Conservation (phyloP, 1,284 basidiomycete species). For the Marasmius fiardii region DNA sequence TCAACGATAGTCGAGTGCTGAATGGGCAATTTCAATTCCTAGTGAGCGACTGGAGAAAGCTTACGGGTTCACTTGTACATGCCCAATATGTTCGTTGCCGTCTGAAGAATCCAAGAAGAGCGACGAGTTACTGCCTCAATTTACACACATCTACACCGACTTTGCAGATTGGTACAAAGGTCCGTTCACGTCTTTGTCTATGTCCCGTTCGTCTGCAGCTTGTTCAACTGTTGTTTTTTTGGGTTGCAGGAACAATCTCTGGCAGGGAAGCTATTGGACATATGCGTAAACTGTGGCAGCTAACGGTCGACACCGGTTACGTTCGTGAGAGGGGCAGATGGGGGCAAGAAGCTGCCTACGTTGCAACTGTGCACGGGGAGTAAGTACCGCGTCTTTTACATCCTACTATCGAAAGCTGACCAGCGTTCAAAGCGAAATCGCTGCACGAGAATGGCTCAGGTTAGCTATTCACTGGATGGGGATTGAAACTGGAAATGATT, state of each 20-base stretch:
- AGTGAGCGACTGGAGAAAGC: slow-evolving; percentile 43
- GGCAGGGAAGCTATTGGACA: slow-evolving; percentile 46
- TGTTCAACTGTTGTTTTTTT: neutral
- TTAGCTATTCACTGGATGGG: slow-evolving; percentile 50
- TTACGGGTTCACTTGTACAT: slow-evolving; percentile 59
- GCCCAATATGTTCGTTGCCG: slow-evolving; percentile 53
- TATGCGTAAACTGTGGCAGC: slow-evolving; percentile 48
- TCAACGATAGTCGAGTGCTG: neutral
- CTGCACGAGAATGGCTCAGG: slow-evolving; percentile 44
- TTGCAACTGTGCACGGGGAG: slow-evolving; percentile 61
- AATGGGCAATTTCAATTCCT: neutral
- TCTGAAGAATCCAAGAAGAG: slow-evolving; percentile 42
- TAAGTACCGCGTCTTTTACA: slow-evolving; percentile 28
- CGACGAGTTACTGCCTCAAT: slow-evolving; percentile 43
- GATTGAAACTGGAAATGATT: slow-evolving; percentile 49
- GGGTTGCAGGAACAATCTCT: slow-evolving; percentile 28
- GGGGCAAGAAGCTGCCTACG: slow-evolving; percentile 54
- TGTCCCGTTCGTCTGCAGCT: neutral
- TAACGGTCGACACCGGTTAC: slow-evolving; percentile 58
- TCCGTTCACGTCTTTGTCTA: neutral
- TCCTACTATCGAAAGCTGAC: slow-evolving; percentile 3
- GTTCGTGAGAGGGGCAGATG: slow-evolving; percentile 59
- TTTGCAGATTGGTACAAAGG: slow-evolving; percentile 45
- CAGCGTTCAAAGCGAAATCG: slow-evolving; percentile 32
- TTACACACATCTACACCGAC: slow-evolving; percentile 38